phyloP scores from a whole-genome alignment of 2,329 filamentous ascomycete species.

The Cladosporium phlei region DNA sequence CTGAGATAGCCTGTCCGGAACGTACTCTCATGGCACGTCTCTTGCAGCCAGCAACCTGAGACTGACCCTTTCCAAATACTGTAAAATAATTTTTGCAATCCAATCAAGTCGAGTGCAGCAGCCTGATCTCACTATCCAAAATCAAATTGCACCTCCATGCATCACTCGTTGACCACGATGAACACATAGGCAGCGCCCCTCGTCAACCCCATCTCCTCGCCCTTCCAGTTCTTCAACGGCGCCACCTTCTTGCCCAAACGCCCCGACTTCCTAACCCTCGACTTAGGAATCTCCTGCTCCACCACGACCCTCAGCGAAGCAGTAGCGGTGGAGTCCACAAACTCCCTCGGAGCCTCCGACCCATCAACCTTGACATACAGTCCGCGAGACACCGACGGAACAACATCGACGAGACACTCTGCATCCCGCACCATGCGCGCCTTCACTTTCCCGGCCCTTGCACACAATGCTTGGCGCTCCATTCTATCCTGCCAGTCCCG shows the following conservation, averaged over 20 bases:
- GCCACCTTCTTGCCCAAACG: too few relatives aligned
- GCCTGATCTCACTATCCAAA: too few relatives aligned
- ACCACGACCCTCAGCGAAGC: too few relatives aligned
- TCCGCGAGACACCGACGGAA: background rate
- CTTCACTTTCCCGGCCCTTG: background rate
- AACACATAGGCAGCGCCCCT: background rate
- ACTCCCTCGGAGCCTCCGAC: background rate
- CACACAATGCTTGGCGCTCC: background rate
- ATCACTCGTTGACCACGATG: too few relatives aligned
- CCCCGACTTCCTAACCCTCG: too few relatives aligned
- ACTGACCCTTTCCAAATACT: too few relatives aligned
- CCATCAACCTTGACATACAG: background rate
- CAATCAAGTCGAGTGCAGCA: too few relatives aligned
- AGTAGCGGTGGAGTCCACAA: background rate
- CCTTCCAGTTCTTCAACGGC: background rate
- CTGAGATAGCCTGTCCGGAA: too few relatives aligned
- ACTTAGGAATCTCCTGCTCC: background rate
- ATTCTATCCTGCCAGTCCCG: background rate
- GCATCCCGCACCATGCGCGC: background rate
- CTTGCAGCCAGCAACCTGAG: too few relatives aligned
- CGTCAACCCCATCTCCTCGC: background rate
- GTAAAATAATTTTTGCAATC: too few relatives aligned
- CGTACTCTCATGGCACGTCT: too few relatives aligned
- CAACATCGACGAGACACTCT: background rate
- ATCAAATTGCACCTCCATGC: too few relatives aligned